Base-by-base conservation (phyloP, 257 asterid genomes). In the Solanum paucissectum region DNA sequence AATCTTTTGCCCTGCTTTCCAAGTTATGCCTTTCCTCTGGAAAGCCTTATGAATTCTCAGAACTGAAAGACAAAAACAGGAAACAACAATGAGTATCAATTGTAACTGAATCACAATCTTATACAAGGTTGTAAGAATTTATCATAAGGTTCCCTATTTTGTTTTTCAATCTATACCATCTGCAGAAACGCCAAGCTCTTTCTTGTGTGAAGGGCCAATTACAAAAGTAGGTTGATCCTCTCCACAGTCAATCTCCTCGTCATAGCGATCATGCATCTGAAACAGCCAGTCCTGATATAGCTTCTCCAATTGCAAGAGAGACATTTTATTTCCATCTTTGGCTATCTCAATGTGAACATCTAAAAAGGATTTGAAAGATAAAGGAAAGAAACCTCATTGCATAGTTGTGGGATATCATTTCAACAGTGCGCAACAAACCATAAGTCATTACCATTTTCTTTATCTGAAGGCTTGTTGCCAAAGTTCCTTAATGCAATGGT, bases 1-100 rank as follows among this genome's bases (percentile, higher is more conserved):
- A 52, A 95, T 89, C 71, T 89, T 91, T 90, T 94, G 94, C 34
- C 98, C 98, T 42, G 98, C 90, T 87, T 68, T 34, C 98, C 98
- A 94, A 21, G 38, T 9, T 33, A 8, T 77, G 71, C 92, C 98
- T 89, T 88, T 94, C 90, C 95, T 91, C 83, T 68, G n/a, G 73
- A 95, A 88, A 86, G 49, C 85, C 89, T 89, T 90, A 49, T 94
- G 97, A 90, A 94, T 91, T 91, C 97, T 90, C 88, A 92, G 33
- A 87, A 91, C 98, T 95, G 87, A 83, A 91, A 81, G 87, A 40
- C 40, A n/a, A 86, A 68, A 52, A n/a, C 49, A 69, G 85, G 23
- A 66, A 81, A 74, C 66, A 12, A 66, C 72, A 76, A 40, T 12
- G 46, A 76, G 23, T 40, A 12, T 18, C 84, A 89, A 18, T 5